phyloP scores from a whole-genome alignment of 2,329 filamentous ascomycete species.

The Phyllachora maydis region DNA sequence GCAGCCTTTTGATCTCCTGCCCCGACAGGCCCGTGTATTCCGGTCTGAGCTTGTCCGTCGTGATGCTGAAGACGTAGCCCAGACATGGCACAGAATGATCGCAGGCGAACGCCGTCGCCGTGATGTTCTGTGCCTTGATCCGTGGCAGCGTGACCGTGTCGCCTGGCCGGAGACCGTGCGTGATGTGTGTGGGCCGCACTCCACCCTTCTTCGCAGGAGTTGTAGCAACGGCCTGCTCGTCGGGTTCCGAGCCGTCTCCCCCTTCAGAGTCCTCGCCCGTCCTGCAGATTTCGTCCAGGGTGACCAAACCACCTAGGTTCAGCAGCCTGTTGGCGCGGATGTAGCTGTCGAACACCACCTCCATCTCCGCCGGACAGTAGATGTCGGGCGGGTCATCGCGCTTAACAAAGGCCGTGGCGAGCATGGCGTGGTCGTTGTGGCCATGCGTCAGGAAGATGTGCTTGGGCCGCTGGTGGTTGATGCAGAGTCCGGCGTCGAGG shows the following conservation, averaged over 20 bases:
- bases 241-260: background rate
- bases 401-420: slow-evolving; percentile 20
- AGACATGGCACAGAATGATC: slow-evolving; percentile 24
- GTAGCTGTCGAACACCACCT: slow-evolving; percentile 16
- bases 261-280: background rate
- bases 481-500: slow-evolving; percentile 23
- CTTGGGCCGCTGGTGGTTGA: slow-evolving; percentile 22
- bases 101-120: slow-evolving; percentile 20
- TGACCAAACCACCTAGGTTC: slow-evolving; percentile 17
- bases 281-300: slow-evolving; percentile 9
- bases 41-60: slow-evolving; percentile 15
- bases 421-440: slow-evolving; percentile 23
- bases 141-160: slow-evolving; percentile 15
- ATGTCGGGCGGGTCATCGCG: slow-evolving; percentile 22
- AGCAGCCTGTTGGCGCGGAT: slow-evolving; percentile 18
- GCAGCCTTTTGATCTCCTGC: slow-evolving; percentile 14
- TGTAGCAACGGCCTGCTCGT: too few relatives aligned
- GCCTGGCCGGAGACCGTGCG: slow-evolving; percentile 14
- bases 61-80: slow-evolving; percentile 21
- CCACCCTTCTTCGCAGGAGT: too few relatives aligned
- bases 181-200: slow-evolving; percentile 20
- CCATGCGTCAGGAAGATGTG: slow-evolving; percentile 29
- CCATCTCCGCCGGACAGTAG: slow-evolving; percentile 20
- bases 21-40: slow-evolving; percentile 15
- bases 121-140: slow-evolving; percentile 11